Percentiles rank a stretch among this genome's conserved stretches.
Evolutionary conservation across 352 stramenopile genomes (phyloP).

Genomic region (Phytophthora melonis): DNA sequence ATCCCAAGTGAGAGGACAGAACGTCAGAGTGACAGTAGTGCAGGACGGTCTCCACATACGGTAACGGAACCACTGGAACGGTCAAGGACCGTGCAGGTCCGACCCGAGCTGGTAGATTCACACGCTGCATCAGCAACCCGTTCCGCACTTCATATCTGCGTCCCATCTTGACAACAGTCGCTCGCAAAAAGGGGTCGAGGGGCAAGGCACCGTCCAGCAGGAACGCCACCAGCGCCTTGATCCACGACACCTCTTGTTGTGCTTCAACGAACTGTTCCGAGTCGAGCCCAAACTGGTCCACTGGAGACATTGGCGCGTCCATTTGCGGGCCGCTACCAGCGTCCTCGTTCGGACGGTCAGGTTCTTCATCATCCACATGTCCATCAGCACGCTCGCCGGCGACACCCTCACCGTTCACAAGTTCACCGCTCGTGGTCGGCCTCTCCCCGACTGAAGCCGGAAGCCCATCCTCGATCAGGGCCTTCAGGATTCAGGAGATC

Average conservation of each 20-base stretch:
- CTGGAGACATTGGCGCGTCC: background rate
- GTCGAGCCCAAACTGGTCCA: slow-evolving; percentile 2
- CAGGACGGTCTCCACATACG: slow-evolving; percentile 17
- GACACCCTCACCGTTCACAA: too few relatives aligned
- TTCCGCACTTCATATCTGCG: background rate
- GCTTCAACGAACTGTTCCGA: background rate
- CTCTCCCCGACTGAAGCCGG: background rate
- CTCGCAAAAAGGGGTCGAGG: slow-evolving; percentile 6
- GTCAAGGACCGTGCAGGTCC: background rate
- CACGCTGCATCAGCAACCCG: slow-evolving; percentile 5
- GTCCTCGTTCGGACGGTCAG: background rate
- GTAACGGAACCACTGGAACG: slow-evolving; percentile 2
- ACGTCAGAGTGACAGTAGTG: slow-evolving; percentile 18
- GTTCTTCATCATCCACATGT: background rate
- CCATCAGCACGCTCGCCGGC: too few relatives aligned
- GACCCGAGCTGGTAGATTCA: background rate
- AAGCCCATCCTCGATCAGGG: too few relatives aligned
- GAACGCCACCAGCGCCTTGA: slow-evolving; percentile 9
- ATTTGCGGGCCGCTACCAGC: background rate
- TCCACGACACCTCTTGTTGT: background rate
- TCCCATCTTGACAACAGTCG: background rate
- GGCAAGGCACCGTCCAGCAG: slow-evolving; percentile 3
- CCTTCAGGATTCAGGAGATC: background rate
- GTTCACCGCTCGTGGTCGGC: too few relatives aligned
- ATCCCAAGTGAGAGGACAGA: slow-evolving; percentile 2